A percentile compares a stretch with the other conserved stretches of the same genome.
Conservation (phyloP, 768 basidiomycete genomes). For the Aureoboletus auriporus region DNA sequence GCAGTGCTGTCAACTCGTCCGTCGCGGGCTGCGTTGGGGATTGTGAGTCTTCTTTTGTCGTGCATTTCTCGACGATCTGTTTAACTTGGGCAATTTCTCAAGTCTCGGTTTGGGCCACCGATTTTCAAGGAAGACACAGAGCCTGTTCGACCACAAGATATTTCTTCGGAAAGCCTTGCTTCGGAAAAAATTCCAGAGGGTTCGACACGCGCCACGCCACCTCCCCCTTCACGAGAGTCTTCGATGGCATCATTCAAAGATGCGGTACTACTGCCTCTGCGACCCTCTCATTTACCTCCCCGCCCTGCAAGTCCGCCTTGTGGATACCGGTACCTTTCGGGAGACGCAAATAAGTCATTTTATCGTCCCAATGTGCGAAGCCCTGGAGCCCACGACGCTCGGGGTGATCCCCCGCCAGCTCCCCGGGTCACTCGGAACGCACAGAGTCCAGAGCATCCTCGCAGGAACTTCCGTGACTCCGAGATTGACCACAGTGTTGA, state of each 20-base stretch:
- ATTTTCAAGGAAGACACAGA: conserved; percentile 18
- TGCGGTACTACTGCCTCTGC: background rate
- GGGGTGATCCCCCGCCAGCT: conserved; percentile 1
- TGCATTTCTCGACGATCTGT: background rate
- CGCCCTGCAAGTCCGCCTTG: conserved; percentile 18
- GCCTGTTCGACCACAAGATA: background rate
- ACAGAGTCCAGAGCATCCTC: conserved; percentile 7
- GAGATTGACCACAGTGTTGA: conserved; percentile 1
- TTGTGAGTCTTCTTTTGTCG: conserved; percentile 5
- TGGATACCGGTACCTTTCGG: conserved; percentile 6
- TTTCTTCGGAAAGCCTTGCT: conserved; percentile 16
- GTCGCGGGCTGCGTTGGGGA: conserved; percentile 16
- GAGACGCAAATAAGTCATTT: conserved; percentile 3
- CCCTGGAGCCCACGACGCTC: background rate
- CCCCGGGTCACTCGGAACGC: conserved; percentile 8
- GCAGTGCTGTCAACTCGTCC: conserved; percentile 4
- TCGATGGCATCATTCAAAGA: conserved; percentile 20
- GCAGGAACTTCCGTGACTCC: conserved; percentile 9
- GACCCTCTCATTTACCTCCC: conserved; percentile 20
- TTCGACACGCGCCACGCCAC: conserved; percentile 21
- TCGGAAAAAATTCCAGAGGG: conserved; percentile 14
- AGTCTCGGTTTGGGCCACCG: conserved; percentile 34
- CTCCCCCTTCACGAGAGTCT: conserved; percentile 29
- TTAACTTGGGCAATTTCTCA: background rate
- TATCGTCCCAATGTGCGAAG: conserved; percentile 1